These are phyloP conservation scores for Tagetes erecta DNA, from an alignment of 129 eudicot genomes.

Conservation along the genomic window DNA sequence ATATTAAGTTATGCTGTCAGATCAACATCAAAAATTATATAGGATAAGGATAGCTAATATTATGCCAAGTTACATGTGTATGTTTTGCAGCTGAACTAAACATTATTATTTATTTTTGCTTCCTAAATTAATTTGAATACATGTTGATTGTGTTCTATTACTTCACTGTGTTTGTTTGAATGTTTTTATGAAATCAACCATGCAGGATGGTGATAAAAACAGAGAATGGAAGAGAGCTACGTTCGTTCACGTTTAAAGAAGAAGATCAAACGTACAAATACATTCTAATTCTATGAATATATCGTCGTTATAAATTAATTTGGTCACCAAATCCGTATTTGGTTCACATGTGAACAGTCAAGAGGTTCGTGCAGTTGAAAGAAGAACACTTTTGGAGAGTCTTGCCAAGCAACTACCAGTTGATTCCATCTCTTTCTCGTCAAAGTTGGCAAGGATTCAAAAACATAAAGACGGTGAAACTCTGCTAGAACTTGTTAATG, in stretches of 20 bases:
- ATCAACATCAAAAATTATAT: no score
- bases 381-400: conserved; percentile 68
- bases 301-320: not conserved
- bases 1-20: no score
- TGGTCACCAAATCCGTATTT: conserved; percentile 8
- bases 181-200: conserved; percentile 44
- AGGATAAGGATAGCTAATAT: no score
- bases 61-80: no score
- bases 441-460: conserved; percentile 62
- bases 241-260: conserved; percentile 81
- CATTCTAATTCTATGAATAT: conserved; percentile 1
- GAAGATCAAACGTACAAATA: conserved; percentile 55
- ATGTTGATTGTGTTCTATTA: not conserved
- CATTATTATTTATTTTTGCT: not conserved
- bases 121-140: not conserved
- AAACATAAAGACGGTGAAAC: conserved; percentile 46
- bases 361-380: conserved; percentile 96
- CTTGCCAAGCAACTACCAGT: conserved; percentile 73
- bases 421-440: conserved; percentile 56
- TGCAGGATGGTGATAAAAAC: conserved; percentile 82
- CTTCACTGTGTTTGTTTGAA: not conserved
- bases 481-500: conserved; percentile 56
- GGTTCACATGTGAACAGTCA: conserved; percentile 50
- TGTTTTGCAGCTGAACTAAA: no score
- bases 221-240: conserved; percentile 72